phyloP scores from a whole-genome alignment of 2,329 filamentous ascomycete genomes.

The Aspergillus sp. region DNA sequence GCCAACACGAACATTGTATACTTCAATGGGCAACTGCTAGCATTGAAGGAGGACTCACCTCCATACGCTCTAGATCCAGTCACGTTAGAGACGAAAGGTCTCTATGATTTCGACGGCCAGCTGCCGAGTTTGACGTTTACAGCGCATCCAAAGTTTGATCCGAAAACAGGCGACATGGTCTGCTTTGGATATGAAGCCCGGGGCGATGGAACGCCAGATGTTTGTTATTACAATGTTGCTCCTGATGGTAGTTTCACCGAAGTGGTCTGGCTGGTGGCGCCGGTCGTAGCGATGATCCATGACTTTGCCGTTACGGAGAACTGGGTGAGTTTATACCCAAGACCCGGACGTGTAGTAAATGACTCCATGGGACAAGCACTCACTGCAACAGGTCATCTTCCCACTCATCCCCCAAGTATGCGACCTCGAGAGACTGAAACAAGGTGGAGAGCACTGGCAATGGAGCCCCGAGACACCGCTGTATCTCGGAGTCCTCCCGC shows the following conservation, averaged over 20 bases:
- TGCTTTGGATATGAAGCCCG: constrained; percentile 52
- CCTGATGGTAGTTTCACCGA: constrained; percentile 32
- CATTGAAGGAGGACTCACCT: constrained; percentile 55
- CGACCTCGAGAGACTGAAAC: constrained; percentile 38
- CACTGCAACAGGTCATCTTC: constrained; percentile 32
- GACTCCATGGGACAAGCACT: background rate
- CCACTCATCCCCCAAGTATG: constrained; percentile 47
- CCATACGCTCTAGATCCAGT: constrained; percentile 51
- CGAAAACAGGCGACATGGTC: constrained; percentile 51
- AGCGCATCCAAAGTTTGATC: constrained; percentile 55
- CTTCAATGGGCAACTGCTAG: constrained; percentile 50
- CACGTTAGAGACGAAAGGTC: constrained; percentile 52
- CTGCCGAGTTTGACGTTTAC: constrained; percentile 49
- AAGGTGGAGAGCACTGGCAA: constrained; percentile 43
- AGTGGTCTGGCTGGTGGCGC: constrained; percentile 35
- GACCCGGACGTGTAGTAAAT: too few relatives aligned
- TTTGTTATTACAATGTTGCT: constrained; percentile 37
- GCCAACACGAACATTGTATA: constrained; percentile 62
- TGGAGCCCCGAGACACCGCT: constrained; percentile 35
- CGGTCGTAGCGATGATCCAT: constrained; percentile 43
- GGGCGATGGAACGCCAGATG: constrained; percentile 41
- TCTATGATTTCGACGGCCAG: constrained; percentile 53
- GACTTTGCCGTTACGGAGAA: constrained; percentile 46
- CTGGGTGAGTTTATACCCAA: constrained; percentile 20
- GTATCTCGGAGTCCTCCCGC: constrained; percentile 29